Evolutionary conservation across 805 yeast genomes (phyloP).

Genomic region (Pichia cephalocereana): DNA sequence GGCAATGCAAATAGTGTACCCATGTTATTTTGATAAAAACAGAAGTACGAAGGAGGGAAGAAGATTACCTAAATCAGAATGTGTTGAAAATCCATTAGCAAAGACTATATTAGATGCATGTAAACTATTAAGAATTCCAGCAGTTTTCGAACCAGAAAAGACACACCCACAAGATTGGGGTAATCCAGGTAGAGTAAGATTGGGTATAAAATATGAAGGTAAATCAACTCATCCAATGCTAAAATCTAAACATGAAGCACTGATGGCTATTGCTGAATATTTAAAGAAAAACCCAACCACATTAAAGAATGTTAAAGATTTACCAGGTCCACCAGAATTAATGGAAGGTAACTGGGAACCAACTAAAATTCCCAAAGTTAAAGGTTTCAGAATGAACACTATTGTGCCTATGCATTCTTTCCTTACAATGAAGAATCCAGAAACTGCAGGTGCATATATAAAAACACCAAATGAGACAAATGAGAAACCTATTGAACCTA

Average conservation of each 20-base stretch:
- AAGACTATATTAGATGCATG: conserved; percentile 72
- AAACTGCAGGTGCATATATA: conserved; percentile 61
- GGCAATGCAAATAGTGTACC: conserved; percentile 70
- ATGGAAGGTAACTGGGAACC: conserved; percentile 41
- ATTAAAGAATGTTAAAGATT: conserved; percentile 48
- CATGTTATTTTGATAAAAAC: conserved; percentile 81
- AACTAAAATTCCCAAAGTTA: conserved; percentile 62
- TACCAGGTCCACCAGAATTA: conserved; percentile 59
- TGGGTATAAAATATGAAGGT: conserved; percentile 47
- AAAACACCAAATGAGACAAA: conserved; percentile 35
- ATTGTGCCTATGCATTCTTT: conserved; percentile 85
- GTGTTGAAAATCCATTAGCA: conserved; percentile 85
- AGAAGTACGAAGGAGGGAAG: conserved; percentile 78
- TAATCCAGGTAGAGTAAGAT: conserved; percentile 92
- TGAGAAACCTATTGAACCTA: conserved; percentile 28
- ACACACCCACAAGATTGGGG: conserved; percentile 96
- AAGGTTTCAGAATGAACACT: conserved; percentile 77
- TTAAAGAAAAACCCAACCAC: conserved; percentile 64
- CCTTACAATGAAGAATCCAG: conserved; percentile 74
- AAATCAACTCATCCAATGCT: conserved; percentile 26
- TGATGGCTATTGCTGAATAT: conserved; percentile 51
- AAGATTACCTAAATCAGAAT: conserved; percentile 56
- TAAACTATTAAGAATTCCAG: conserved; percentile 18
- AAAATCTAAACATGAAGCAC: conserved; percentile 55
- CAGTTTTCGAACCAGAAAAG: conserved; percentile 68